phyloP scores from a whole-genome alignment of 1,139 yeast species.

The Taphrina confusa region DNA sequence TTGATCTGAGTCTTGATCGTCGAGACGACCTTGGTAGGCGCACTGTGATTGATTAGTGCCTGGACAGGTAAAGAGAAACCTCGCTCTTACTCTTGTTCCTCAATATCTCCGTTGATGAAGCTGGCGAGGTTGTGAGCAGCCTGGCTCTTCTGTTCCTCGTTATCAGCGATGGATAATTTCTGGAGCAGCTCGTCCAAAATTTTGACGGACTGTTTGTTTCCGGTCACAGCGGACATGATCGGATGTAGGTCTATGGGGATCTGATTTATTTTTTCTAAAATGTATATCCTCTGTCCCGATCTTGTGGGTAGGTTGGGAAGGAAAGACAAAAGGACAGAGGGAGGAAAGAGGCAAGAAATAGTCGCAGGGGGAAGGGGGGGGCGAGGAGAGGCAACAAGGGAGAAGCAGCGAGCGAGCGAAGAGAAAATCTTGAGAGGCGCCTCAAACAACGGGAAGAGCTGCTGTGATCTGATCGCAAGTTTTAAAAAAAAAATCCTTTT shows the following conservation, averaged over 20 bases:
- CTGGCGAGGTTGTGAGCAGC: conserved; percentile 90
- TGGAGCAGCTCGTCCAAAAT: conserved; percentile 92
- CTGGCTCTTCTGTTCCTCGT: conserved; percentile 72
- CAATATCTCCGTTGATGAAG: conserved; percentile 93
- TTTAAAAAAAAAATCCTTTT: neutral
- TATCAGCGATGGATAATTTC: conserved; percentile 83
- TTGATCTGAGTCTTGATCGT: conserved; percentile 73
- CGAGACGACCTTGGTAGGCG: conserved; percentile 83
- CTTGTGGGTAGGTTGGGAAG: conserved; percentile 13
- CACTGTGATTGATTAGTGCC: conserved; percentile 46
- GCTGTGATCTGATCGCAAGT: too few species aligned
- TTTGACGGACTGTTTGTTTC: conserved; percentile 49
- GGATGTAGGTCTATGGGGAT: neutral
- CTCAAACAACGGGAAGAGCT: neutral
- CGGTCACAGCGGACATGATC: conserved; percentile 43
- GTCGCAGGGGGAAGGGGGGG: neutral
- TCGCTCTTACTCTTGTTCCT: conserved; percentile 71
- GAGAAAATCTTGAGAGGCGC: neutral
- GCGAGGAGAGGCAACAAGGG: neutral
- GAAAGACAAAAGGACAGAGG: neutral
- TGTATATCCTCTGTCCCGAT: conserved; percentile 22
- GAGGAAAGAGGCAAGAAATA: neutral
- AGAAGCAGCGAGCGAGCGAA: neutral
- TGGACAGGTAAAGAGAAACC: conserved; percentile 38
- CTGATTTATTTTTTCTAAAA: neutral